phyloP scores from a whole-genome alignment of 441 rosid genomes.

The Omphalea diandra region DNA sequence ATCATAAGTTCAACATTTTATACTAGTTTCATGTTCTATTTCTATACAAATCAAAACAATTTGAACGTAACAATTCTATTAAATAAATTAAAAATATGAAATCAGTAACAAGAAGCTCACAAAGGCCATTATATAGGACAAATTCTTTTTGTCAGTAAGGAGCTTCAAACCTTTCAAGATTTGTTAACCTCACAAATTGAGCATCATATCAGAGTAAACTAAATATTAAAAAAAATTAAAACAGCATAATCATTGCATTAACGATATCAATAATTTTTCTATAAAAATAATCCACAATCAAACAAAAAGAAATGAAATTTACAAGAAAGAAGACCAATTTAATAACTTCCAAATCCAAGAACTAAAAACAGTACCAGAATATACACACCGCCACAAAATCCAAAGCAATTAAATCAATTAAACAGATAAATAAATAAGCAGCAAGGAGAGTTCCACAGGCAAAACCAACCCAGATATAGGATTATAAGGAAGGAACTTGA shows the following conservation, averaged over 20 bases:
- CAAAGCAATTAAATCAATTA: not conserved
- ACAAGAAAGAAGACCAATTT: not conserved
- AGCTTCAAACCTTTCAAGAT: not conserved
- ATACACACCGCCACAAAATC: not conserved
- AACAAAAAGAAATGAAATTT: not conserved
- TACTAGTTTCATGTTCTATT: not conserved
- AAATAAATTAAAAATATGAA: not conserved
- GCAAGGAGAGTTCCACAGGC: not conserved
- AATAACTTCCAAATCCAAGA: not conserved
- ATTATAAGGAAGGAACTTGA: not conserved
- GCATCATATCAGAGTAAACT: not conserved
- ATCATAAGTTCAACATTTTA: not conserved
- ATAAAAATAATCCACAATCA: not conserved
- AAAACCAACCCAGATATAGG: not conserved
- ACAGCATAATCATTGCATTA: not conserved
- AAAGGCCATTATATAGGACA: not conserved
- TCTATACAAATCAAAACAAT: not conserved
- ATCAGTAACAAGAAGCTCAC: not conserved
- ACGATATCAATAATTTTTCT: not conserved
- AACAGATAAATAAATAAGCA: not conserved
- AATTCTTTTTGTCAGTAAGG: not conserved
- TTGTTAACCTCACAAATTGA: not conserved
- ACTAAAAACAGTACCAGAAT: not conserved
- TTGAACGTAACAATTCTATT: not conserved
- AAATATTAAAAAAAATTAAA: not conserved